Percentiles rank a stretch among this genome's conserved stretches.
Evolutionary conservation across 352 stramenopile genomes (phyloP).

Genomic region (Globisporangium camurandrum): DNA sequence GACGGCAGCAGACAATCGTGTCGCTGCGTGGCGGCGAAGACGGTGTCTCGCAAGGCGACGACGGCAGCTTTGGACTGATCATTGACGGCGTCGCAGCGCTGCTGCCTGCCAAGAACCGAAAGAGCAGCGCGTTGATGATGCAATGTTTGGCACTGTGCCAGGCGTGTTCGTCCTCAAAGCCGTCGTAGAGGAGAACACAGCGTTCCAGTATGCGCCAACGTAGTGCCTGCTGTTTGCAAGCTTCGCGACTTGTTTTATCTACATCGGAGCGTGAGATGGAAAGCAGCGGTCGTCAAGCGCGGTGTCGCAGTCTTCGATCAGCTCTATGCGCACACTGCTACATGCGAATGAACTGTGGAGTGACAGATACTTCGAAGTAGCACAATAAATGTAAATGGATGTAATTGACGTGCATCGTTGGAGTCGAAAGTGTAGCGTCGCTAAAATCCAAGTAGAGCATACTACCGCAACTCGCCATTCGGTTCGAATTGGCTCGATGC

Average conservation of each 20-base stretch:
- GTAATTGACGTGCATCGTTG: too few relatives aligned
- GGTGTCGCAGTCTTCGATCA: slow-evolving; percentile 43
- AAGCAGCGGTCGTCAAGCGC: slow-evolving; percentile 39
- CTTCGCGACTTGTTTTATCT: slow-evolving; percentile 77
- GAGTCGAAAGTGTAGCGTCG: too few relatives aligned
- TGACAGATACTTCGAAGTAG: too few relatives aligned
- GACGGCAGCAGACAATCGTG: background rate
- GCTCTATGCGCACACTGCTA: slow-evolving; percentile 11
- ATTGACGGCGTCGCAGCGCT: slow-evolving; percentile 29
- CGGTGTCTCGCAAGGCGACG: slow-evolving; percentile 45
- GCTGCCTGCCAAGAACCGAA: slow-evolving; percentile 6
- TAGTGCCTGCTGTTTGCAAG: slow-evolving; percentile 46
- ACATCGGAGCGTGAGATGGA: slow-evolving; percentile 58
- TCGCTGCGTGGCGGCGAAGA: slow-evolving; percentile 12
- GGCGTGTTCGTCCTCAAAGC: slow-evolving; percentile 51
- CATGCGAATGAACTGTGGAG: too few relatives aligned
- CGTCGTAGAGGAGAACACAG: slow-evolving; percentile 51
- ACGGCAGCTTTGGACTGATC: slow-evolving; percentile 34
- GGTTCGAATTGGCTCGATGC: too few relatives aligned
- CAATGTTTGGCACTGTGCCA: slow-evolving; percentile 70
- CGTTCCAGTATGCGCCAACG: slow-evolving; percentile 35
- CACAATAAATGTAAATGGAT: too few relatives aligned
- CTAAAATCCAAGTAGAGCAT: too few relatives aligned
- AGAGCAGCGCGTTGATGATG: slow-evolving; percentile 14
- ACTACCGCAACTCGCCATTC: too few relatives aligned